Evolutionary conservation across 164 flowering plant genomes (phyloP), one percentile per base, ranked within the genome.

Genomic region (Magnolia officinalis): DNA sequence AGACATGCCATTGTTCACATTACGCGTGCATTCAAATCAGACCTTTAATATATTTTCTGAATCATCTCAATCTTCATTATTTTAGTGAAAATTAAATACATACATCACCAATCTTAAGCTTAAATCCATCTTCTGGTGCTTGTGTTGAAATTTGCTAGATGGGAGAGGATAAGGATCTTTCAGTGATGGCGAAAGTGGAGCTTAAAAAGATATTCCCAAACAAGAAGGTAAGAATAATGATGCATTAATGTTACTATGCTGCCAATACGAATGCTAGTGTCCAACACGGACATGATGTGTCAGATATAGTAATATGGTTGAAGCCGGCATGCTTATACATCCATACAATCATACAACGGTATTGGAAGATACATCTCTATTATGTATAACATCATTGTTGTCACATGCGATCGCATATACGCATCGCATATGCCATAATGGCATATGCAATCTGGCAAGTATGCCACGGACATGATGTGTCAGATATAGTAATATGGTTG

Each of bases 101-200:
- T n/a, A n/a, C 13, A 16, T 67, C 50, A 24, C 0, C 26, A 29
- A 63, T 26, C 71, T 31, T 67, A 31, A 10, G 31, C 23, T 8
- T 19, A 20, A 65, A 14, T 2, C 45, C 21, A 13, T 37, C 24
- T 52, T 18, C 59, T 67, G 21, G 18, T 75, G 64, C 77, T 75
- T 67, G 50, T 70, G 26, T 67, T 72, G 67, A 13, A n/a, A 63
- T 26, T 76, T 50, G 64, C 73, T 55, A 95, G 98, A 67, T 80
- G 74, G 97, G 89, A 51, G 99, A 94, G 87, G 94, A 96, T 84
- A 87, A 85, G 74, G 90, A 89, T 70, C 87, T 88, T 64, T 94
- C 98, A 1, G 85, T 77, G 50, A 77, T 78, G 84, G 75, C 93
- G 0, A 84, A 52, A 1, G 93, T 94, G 55, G 95, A 96, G 78